A percentile compares a stretch with the other conserved stretches of the same genome.
These are phyloP conservation scores for Trypethelium eluteriae DNA, from an alignment of 495 filamentous ascomycete genomes.

Conservation along the genomic window DNA sequence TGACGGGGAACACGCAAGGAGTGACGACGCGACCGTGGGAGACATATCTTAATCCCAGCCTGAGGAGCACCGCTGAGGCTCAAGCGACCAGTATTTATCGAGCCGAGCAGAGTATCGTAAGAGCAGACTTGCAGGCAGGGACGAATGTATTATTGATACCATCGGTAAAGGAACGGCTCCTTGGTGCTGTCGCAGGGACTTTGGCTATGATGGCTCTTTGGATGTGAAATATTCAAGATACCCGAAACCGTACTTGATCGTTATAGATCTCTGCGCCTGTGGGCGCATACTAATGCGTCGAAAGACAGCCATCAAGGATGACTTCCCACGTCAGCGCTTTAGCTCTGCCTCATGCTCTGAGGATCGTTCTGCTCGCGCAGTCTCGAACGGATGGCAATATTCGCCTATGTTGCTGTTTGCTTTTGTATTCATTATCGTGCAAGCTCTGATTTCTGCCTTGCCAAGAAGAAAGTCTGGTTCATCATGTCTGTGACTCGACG, in stretches of 20 bases:
- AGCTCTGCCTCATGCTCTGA: not conserved
- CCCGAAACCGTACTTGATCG: not conserved
- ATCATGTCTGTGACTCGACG: not conserved
- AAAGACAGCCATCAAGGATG: not conserved
- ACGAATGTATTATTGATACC: not conserved
- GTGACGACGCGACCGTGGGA: not conserved
- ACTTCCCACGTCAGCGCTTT: not conserved
- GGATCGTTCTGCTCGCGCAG: not conserved
- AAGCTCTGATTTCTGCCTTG: not conserved
- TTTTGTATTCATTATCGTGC: not conserved
- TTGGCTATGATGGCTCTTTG: not conserved
- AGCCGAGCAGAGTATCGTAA: conserved; percentile 6
- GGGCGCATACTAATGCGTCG: not conserved
- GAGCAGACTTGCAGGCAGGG: not conserved
- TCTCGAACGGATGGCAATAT: not conserved
- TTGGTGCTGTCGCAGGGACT: not conserved
- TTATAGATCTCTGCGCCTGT: not conserved
- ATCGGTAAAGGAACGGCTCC: not conserved
- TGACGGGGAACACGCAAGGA: conserved; percentile 7
- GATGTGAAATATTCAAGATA: not conserved
- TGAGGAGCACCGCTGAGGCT: not conserved
- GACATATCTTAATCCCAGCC: not conserved
- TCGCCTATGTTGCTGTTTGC: not conserved
- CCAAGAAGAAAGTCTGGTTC: not conserved
- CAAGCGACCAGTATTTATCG: conserved; percentile 5